Conservation (phyloP, 1,284 basidiomycete species). For the Somion occarium region DNA sequence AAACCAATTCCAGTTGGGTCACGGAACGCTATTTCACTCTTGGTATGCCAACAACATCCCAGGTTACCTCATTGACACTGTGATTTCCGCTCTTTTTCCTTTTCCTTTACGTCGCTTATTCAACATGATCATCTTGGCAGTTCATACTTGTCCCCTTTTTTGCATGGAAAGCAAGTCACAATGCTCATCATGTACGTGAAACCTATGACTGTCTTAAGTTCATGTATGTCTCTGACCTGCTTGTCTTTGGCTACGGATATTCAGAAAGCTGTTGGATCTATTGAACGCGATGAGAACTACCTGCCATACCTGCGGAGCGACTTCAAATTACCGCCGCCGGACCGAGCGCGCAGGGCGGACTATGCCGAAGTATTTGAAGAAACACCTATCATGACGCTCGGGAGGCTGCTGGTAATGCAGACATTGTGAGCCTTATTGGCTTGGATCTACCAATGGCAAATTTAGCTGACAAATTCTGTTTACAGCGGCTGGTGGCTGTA, state of each 20-base stretch:
- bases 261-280: conserved; percentile 48
- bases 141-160: conserved; percentile 54
- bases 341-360: conserved; percentile 35
- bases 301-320: conserved; percentile 46
- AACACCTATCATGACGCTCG: conserved; percentile 69
- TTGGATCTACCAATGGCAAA: not conserved
- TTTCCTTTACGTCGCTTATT: not conserved
- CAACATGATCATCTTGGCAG: conserved; percentile 18
- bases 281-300: conserved; percentile 56
- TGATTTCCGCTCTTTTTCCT: conserved; percentile 20
- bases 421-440: conserved; percentile 31
- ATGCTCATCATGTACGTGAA: conserved; percentile 43
- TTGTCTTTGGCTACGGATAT: not conserved
- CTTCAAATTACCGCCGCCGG: conserved; percentile 39
- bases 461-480: not conserved
- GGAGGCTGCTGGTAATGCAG: conserved; percentile 66
- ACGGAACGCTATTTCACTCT: conserved; percentile 34
- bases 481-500: conserved; percentile 70
- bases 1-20: conserved; percentile 28
- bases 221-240: conserved; percentile 1
- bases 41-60: conserved; percentile 31
- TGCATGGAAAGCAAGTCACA: conserved; percentile 54
- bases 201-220: not conserved
- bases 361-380: conserved; percentile 62
- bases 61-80: conserved; percentile 40